Conservation (phyloP, 352 stramenopile species). For the Globisporangium radiosum region DNA sequence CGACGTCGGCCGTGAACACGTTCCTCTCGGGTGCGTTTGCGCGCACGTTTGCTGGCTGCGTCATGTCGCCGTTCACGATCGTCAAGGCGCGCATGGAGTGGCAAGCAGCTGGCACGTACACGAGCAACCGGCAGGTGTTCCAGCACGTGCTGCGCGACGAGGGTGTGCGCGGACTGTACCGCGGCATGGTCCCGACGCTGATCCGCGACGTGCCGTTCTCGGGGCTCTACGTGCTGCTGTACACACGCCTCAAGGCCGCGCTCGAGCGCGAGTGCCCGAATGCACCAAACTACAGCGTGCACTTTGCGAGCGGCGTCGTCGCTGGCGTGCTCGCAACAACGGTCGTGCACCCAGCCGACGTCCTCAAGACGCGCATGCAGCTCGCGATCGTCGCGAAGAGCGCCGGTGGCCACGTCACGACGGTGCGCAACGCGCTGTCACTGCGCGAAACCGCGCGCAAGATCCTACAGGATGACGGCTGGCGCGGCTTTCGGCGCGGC, state of each 20-base stretch:
- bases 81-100: conserved; percentile 87
- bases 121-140: conserved; percentile 57
- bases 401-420: conserved; percentile 18
- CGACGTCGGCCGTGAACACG: conserved; percentile 56
- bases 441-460: conserved; percentile 64
- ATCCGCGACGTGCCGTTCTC: conserved; percentile 87
- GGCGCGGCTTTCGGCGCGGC: conserved; percentile 91
- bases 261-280: conserved; percentile 34
- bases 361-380: conserved; percentile 88
- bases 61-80: conserved; percentile 84
- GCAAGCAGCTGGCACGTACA: conserved; percentile 50
- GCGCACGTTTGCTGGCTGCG: conserved; percentile 72
- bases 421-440: conserved; percentile 48
- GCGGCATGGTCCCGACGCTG: conserved; percentile 78
- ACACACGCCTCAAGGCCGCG: conserved; percentile 57
- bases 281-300: conserved; percentile 50
- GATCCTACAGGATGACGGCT: conserved; percentile 91
- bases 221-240: conserved; percentile 82
- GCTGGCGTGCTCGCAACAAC: conserved; percentile 72
- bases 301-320: conserved; percentile 76
- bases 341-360: conserved; percentile 81
- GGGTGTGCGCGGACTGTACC: conserved; percentile 73
- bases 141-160: conserved; percentile 59
- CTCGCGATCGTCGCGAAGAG: conserved; percentile 52
- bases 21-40: conserved; percentile 78